phyloP scores from a whole-genome alignment of 2,329 filamentous ascomycete genomes.

The Penicillium sp. region DNA sequence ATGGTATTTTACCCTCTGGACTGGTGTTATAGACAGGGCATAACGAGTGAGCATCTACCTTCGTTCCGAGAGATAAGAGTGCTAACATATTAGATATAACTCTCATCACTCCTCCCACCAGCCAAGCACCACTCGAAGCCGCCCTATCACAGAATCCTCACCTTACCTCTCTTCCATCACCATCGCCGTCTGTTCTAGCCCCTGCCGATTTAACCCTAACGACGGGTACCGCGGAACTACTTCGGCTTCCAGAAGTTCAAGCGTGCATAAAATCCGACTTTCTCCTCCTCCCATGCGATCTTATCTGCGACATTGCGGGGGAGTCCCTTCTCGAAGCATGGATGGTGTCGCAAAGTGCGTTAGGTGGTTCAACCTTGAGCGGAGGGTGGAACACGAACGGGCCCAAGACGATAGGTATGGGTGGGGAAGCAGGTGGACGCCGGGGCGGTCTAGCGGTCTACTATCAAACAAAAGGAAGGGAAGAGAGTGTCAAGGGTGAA shows the following conservation, averaged over 20 bases:
- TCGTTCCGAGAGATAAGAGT: neutral
- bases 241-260: constrained; percentile 82
- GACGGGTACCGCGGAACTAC: constrained; percentile 85
- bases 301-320: constrained; percentile 87
- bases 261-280: constrained; percentile 83
- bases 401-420: constrained; percentile 54
- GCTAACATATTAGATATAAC: constrained; percentile 46
- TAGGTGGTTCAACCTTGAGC: constrained; percentile 62
- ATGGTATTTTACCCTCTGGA: constrained; percentile 57
- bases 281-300: constrained; percentile 86
- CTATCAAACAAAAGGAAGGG: constrained; percentile 79
- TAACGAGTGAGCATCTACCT: constrained; percentile 44
- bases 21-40: constrained; percentile 55
- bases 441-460: constrained; percentile 87
- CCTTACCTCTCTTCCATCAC: constrained; percentile 54
- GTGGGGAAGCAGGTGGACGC: constrained; percentile 62
- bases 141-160: constrained; percentile 56
- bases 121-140: constrained; percentile 49
- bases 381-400: constrained; percentile 44
- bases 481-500: constrained; percentile 80
- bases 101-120: constrained; percentile 53
- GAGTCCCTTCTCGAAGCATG: constrained; percentile 85
- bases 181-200: constrained; percentile 72
- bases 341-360: constrained; percentile 81
- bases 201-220: constrained; percentile 78